Base-by-base conservation (phyloP, 2,329 filamentous ascomycete species). In the Hypoxylon sp. region DNA sequence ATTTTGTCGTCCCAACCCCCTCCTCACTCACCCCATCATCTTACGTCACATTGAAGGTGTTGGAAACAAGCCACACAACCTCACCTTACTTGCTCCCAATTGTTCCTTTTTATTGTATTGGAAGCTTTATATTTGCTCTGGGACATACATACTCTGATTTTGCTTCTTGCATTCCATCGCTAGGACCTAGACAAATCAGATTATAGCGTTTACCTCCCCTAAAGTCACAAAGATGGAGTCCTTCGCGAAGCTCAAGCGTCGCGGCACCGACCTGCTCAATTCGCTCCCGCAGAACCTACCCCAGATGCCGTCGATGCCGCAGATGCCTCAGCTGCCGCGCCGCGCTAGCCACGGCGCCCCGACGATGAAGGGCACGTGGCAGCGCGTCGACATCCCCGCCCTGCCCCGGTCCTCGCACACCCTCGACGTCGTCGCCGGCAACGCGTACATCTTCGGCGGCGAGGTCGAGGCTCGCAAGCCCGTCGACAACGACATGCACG, bases 361-460 rank as follows among this genome's bases (percentile, higher is more conserved):
- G 43, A 73, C 74, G 46, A 79, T 87, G 69, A 85, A 82, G 68
- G 87, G 82, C 34, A 88, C 86, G 52, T 89, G 87, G 87, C 82
- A 88, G 71, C 84, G 83, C 69, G 81, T 90, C 70, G 74, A 81
- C 41, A 73, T 85, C 32, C 82, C 85, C 2, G 68, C 80, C 0
- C 82, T 93, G 6, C 86, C 87, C 39, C 88, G 91, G 56, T 94
- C 92, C 1, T 93, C 91, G 0, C 92, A 95, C 73, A 85, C 86
- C 2, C 75, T 93, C 69, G 84, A 91, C 44, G 80, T 90, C 41
- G 77, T 89, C 20, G 80, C 79, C 47, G 79, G 83, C 13, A 82
- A 80, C n/a, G 83, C 85, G 46, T 82, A 82, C 76, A 82, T 96
- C 71, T 96, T 93, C 73, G 92, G 93, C 62, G 93, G 92, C 68